Evolutionary conservation across 257 asterid genomes (phyloP), one percentile per base, ranked within the genome.

Genomic region (Paulownia fortunei): DNA sequence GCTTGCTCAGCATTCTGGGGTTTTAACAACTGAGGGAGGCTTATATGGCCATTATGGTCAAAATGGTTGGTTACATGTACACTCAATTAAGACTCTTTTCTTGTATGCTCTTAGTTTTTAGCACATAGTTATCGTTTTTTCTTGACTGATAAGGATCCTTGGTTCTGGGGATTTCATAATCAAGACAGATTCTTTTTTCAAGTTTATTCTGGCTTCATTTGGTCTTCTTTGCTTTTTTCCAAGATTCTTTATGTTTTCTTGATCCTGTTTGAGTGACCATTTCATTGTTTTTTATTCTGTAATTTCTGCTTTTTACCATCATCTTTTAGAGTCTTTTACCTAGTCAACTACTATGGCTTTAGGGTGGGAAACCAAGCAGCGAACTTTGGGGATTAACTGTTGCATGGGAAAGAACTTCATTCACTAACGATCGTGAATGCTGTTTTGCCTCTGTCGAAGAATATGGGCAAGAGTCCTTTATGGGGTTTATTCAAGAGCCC

Each of bases 401-500:
- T 67, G 34, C 58, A 24, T 64, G 76, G 79, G 76, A 62, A 76
- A 70, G 39, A 39, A 47, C 24, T 60, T 42, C 27, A 37, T 49
- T 69, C 64, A 51, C 11, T 19, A 11, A 54, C 27, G 68, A 73
- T 51, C 5, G 7, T 18, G 26, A 36, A 68, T 72, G 78, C 73
- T 72, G 72, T 52, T 73, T 69, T 62, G 54, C 56, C 71, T 49
- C 55, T 61, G 47, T 10, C 69, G 69, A 56, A 39, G 83, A 73
- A 55, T 59, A 69, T 74, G 75, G 81, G 52, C 55, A 76, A 68
- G 61, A 79, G 62, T 62, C 83, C 82, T 41, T 69, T 87, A 15
- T 85, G 88, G 91, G 77, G 24, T 67, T 73, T 79, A 37, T 76
- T 87, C 79, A 85, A 74, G 80, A 83, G 72, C 61, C 76, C 84